Percentiles rank a stretch among this genome's conserved stretches.
Evolutionary conservation across 768 basidiomycete genomes (phyloP).

Genomic region (Termitomyces sp.): DNA sequence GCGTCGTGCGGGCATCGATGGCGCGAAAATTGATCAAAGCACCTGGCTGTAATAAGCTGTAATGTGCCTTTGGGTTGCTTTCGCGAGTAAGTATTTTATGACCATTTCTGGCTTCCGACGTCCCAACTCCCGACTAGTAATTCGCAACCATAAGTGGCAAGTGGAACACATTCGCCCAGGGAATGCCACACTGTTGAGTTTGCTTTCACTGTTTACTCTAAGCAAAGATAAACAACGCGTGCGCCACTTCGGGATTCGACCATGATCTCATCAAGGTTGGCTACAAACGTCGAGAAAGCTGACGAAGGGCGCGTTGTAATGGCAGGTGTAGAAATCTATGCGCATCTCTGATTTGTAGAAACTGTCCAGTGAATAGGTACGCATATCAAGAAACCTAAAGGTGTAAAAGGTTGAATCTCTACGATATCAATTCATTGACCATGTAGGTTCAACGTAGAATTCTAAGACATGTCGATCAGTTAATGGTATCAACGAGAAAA

Average conservation of each 20-base stretch:
- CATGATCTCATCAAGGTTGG: neutral
- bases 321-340: neutral
- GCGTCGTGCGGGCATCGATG: constrained; percentile 62
- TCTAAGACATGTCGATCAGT: neutral
- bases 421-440: neutral
- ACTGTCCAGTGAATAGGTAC: neutral
- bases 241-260: constrained; percentile 3
- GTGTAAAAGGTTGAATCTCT: neutral
- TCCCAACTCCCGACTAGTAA: neutral
- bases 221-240: constrained; percentile 10
- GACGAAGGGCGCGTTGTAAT: neutral
- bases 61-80: neutral
- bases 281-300: neutral
- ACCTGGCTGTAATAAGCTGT: neutral
- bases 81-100: neutral
- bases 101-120: neutral
- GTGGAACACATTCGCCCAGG: neutral
- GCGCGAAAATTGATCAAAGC: constrained; percentile 53
- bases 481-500: neutral
- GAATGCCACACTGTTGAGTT: too few relatives aligned
- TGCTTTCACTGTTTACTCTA: neutral
- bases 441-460: neutral
- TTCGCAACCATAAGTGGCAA: neutral
- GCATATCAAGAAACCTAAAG: neutral
- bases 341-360: neutral